Evolutionary conservation across 345 rosid genomes (phyloP).

Genomic region (Acer negundo): DNA sequence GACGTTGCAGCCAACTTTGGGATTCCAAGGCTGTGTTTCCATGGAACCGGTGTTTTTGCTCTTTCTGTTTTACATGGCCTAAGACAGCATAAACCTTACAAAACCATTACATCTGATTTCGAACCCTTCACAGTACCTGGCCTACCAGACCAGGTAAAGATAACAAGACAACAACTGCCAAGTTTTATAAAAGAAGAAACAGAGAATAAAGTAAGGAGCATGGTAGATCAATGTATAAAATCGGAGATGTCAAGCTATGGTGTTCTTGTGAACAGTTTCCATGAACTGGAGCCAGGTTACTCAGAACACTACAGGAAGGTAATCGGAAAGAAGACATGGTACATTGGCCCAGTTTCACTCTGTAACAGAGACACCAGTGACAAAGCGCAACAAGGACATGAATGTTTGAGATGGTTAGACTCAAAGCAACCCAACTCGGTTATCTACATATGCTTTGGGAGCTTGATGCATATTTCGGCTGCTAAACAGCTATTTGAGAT

Average conservation of each 20-base stretch:
- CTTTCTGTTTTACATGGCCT: neutral
- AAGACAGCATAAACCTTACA: conserved; percentile 22
- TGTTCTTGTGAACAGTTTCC: conserved; percentile 24
- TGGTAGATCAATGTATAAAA: neutral
- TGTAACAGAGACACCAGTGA: conserved; percentile 19
- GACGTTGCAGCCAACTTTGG: conserved; percentile 27
- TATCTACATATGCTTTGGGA: conserved; percentile 24
- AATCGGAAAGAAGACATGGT: conserved; percentile 20
- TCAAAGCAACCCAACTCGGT: conserved; percentile 20
- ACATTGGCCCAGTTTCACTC: conserved; percentile 25
- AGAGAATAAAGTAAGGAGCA: neutral
- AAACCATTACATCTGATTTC: conserved; percentile 25
- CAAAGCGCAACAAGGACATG: conserved; percentile 11
- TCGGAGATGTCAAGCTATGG: conserved; percentile 19
- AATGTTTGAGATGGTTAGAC: conserved; percentile 27
- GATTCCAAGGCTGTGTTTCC: conserved; percentile 41
- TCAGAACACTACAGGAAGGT: conserved; percentile 18
- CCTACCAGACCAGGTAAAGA: conserved; percentile 33
- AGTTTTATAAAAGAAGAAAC: neutral
- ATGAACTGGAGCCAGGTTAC: conserved; percentile 28
- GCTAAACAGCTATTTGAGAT: conserved; percentile 26
- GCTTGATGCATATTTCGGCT: neutral
- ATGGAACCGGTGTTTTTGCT: conserved; percentile 35
- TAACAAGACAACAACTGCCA: conserved; percentile 27
- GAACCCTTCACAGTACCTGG: conserved; percentile 35